Percentiles rank a stretch among this genome's conserved stretches.
phyloP scores from a whole-genome alignment of 2,329 filamentous ascomycete genomes.

The Metarhizium guizhouense region DNA sequence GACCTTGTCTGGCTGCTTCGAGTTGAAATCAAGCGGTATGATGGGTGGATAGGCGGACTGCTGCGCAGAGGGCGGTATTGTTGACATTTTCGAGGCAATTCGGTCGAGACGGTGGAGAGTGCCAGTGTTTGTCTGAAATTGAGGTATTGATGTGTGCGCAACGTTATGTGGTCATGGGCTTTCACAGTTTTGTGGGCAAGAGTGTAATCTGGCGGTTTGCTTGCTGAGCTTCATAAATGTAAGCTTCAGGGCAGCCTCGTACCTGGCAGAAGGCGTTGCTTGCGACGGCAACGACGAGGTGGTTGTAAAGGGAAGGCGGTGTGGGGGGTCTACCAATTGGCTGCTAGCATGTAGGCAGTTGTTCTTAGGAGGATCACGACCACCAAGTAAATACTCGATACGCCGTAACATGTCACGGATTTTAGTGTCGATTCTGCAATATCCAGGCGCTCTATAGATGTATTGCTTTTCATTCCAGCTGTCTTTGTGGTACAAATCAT shows the following conservation, averaged over 20 bases:
- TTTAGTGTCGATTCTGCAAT: no score
- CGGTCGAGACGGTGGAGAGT: neutral
- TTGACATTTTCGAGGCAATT: constrained; percentile 55
- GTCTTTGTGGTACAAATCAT: no score
- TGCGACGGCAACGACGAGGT: neutral
- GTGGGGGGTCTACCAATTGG: neutral
- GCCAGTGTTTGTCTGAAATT: neutral
- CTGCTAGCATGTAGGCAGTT: no score
- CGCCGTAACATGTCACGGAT: no score
- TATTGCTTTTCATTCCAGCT: no score
- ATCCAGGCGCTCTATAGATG: no score
- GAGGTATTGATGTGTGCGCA: no score
- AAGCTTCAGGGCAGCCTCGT: neutral
- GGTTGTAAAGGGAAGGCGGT: neutral
- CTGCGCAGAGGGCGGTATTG: constrained; percentile 65
- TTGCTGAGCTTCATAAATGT: neutral
- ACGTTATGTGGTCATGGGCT: neutral
- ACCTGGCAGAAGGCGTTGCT: neutral
- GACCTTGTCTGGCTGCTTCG: constrained; percentile 81
- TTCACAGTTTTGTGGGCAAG: neutral
- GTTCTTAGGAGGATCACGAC: no score
- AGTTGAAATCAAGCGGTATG: constrained; percentile 75
- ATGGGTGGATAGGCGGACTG: constrained; percentile 73
- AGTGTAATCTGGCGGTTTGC: neutral
- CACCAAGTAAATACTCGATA: no score